Conservation (phyloP, 768 basidiomycete species). For the Mycena venus region DNA sequence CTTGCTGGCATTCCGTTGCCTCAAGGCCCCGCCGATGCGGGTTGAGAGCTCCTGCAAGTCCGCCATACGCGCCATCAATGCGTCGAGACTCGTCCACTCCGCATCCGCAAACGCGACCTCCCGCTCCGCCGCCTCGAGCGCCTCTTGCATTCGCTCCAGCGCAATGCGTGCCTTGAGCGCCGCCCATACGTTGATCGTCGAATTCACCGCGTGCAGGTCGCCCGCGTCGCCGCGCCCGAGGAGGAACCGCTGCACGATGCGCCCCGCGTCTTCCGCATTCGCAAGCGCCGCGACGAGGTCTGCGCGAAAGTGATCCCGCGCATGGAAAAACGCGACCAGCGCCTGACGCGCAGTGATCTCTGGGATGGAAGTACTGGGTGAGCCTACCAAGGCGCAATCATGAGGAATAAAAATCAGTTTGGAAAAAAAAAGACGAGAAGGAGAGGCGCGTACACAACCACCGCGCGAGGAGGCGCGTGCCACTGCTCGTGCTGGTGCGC, state of each 20-base stretch:
- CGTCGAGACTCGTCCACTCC: constrained; percentile 71
- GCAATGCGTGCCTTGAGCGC: constrained; percentile 63
- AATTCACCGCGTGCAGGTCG: constrained; percentile 76
- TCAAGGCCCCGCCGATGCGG: constrained; percentile 67
- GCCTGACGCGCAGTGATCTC: constrained; percentile 84
- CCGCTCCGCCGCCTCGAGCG: constrained; percentile 41
- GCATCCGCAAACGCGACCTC: constrained; percentile 32
- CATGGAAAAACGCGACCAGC: constrained; percentile 79
- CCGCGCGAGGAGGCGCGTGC: constrained; percentile 79
- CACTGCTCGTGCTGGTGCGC: constrained; percentile 83
- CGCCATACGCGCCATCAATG: constrained; percentile 65
- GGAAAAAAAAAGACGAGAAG: constrained; percentile 53
- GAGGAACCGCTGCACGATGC: constrained; percentile 83
- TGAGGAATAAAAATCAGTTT: constrained; percentile 24
- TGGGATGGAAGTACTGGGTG: constrained; percentile 81
- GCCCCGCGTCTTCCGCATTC: constrained; percentile 76
- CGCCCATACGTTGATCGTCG: constrained; percentile 73
- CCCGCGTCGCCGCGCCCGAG: constrained; percentile 74
- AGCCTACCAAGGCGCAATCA: constrained; percentile 73
- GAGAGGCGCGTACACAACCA: constrained; percentile 80
- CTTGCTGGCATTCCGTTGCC: constrained; percentile 40
- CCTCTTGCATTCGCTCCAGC: constrained; percentile 71
- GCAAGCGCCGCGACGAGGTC: constrained; percentile 71
- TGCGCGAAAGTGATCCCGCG: constrained; percentile 70
- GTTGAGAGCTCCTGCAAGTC: constrained; percentile 65